Evolutionary conservation across 2,329 filamentous ascomycete species (phyloP).

Genomic region (Pseudopyrenochaeta lycopersici): DNA sequence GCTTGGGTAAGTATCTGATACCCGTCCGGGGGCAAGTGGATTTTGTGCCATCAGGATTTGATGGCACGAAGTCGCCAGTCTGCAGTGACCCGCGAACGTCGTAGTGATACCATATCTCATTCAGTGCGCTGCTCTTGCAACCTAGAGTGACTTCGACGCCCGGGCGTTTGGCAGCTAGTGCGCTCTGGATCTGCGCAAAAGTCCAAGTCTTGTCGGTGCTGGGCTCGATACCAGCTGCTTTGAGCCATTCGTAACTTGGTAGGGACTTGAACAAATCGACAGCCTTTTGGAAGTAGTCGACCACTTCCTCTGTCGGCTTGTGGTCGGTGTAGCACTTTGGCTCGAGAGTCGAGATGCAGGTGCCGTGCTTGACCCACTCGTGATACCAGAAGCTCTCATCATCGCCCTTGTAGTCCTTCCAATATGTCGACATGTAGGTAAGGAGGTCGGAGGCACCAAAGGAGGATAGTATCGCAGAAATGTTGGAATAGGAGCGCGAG

Average conservation of each 20-base stretch:
- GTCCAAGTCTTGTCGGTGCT: constrained; percentile 67
- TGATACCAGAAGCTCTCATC: constrained; percentile 74
- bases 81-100: constrained; percentile 68
- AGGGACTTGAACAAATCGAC: constrained; percentile 73
- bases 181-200: constrained; percentile 65
- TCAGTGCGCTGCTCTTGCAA: constrained; percentile 58
- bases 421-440: constrained; percentile 73
- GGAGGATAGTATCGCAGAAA: constrained; percentile 67
- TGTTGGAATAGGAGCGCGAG: constrained; percentile 70
- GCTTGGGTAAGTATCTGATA: constrained; percentile 73
- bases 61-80: constrained; percentile 67
- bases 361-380: constrained; percentile 78
- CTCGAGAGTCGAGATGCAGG: constrained; percentile 74
- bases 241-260: constrained; percentile 70
- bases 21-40: constrained; percentile 70
- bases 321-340: constrained; percentile 70
- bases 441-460: constrained; percentile 66
- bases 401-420: constrained; percentile 73
- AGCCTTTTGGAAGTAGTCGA: constrained; percentile 73
- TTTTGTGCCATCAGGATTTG: constrained; percentile 65
- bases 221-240: constrained; percentile 68
- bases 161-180: constrained; percentile 62
- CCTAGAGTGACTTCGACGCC: constrained; percentile 68
- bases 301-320: constrained; percentile 68
- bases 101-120: constrained; percentile 71